Base-by-base conservation (phyloP, 306 rosid species). In the Mimosa bimucronata region DNA sequence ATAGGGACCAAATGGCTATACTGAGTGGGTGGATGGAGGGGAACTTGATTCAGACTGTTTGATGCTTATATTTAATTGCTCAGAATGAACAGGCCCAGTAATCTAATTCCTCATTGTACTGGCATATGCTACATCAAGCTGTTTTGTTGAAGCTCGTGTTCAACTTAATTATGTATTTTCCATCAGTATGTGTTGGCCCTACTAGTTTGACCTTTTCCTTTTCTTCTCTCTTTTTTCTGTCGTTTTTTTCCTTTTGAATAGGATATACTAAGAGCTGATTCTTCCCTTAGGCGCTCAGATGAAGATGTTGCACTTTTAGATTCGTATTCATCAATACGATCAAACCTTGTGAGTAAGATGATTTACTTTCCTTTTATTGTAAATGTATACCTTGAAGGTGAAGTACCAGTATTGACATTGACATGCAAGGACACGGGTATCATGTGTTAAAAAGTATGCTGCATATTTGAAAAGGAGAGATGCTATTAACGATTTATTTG, bases 301-400 rank as follows among this genome's bases (percentile, higher is more conserved):
- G 97, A 95, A 28, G 98, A 95, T 82, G 76, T 87, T 82, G 90
- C 86, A 2, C 83, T 86, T 75, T 91, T 95, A 65, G 97, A 92
- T 81, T 83, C 90, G 1, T 92, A 87, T 89, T 86, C 98, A 81
- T 77, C 80, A 45, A 85, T 92, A 75, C 90, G 88, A 55, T 91
- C 98, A 77, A 95, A 92, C 81, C 91, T 95, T 70, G 98, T 92
- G 80, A 92, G 96, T 89, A 79, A 75, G 76, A 83, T 80, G 76
- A 82, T 72, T 26, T 87, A 28, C 66, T 53, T 53, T 55, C 40
- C 40, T 72, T 61, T 42, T 29, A 38, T 13, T 46, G 64, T 34
- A 23, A 18, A 23, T 41, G 30, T 23, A 41, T 68, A 19, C 30
- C 40, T 21, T 31, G 9, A 40, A 62, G 5, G 5, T 18, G 41